Evolutionary conservation across 495 filamentous ascomycete species (phyloP), one percentile per base, ranked within the genome.

Genomic region (Elaphomyces granulatus): DNA sequence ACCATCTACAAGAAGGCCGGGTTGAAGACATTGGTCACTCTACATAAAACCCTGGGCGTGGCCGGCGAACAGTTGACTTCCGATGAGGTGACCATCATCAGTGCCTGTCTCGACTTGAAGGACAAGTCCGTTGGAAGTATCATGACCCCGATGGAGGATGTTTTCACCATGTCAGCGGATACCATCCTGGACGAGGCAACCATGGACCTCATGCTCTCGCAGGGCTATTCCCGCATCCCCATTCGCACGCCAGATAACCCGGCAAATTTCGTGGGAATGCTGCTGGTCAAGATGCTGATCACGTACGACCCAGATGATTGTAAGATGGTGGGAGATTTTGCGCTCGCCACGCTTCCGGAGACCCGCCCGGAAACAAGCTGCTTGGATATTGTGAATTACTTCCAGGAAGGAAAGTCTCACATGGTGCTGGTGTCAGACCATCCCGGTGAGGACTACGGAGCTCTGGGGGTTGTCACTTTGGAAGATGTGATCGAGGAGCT

Each of bases 401-500:
- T 98, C 64, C 90, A 98, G 55, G 88, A 98, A 61, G 90, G 90
- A 38, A 96, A 96, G 56, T 93, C 86, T 8, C 90, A 98, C 59
- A 96, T 98, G 92, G 88, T 96, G 8, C 69, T 98, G 18, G 87
- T 95, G 8, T 94, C 87, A 4, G 82, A 93, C 47, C 77, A 68
- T 42, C 90, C 90, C 2, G 86, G 90, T 9, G 80, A 92, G 45
- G 78, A 92, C 51, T 75, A 81, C 43, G 90, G 90, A 28, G 85
- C 87, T 1, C 63, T 94, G 12, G 90, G 90, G 16, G 90, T 98
- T 1, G 83, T 96, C 8, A 98, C 90, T 0, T 63, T 98, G 2
- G 90, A 98, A 58, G 90, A 98, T 63, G 92, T 96, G 8, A 96
- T 96, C 44, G 90, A 98, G 56, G 90, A 98, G 55, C 64, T 98